Evolutionary conservation across 139 green algal species (phyloP), one percentile per base, ranked within the genome.

Genomic region (Ettlia oleoabundans): DNA sequence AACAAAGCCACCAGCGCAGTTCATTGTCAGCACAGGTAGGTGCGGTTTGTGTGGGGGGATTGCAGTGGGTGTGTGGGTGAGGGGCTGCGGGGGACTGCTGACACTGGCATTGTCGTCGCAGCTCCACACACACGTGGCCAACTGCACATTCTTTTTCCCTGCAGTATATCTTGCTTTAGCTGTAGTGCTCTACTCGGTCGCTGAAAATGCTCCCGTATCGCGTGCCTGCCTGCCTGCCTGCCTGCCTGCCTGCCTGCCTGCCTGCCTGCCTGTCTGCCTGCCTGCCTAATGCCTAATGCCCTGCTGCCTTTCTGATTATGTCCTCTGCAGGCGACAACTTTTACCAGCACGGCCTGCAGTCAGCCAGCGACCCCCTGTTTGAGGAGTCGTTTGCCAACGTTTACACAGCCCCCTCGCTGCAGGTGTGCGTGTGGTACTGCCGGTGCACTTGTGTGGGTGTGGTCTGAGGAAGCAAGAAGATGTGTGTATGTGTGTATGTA

Each of bases 21-120:
- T 94, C 74, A 77, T 95, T 51, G 83, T 95, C 61, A 86, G 63
- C 62, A 92, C 88, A 63, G 91, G 91, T 69, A 28, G 28, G 62
- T 41, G 30, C 18, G 62, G 13, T 10, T 10, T 10, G 47, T 15
- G 47, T 10, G 47, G 10, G 47, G 47, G 13, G 47, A 58, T 58
- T 15, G 47, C 47, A 58, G 47, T n/a, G 47, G 47, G 47, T 58
- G 47, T 10, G 47, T 58, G 47, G 47, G 13, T 58, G 47, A 58
- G 47, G 13, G 10, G 10, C 47, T 58, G 15, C 13, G 15, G 15
- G 47, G 47, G 47, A 10, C 47, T 24, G 47, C 47, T 58, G 47
- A 58, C 47, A 58, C 13, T 15, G 47, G 13, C 47, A 15, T 15
- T 15, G 47, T 15, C 47, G 47, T 58, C 47, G 47, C 47, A 10